A percentile compares a stretch with the other conserved stretches of the same genome.
Conservation (phyloP, 768 basidiomycete species). For the Agaricus blazei region DNA sequence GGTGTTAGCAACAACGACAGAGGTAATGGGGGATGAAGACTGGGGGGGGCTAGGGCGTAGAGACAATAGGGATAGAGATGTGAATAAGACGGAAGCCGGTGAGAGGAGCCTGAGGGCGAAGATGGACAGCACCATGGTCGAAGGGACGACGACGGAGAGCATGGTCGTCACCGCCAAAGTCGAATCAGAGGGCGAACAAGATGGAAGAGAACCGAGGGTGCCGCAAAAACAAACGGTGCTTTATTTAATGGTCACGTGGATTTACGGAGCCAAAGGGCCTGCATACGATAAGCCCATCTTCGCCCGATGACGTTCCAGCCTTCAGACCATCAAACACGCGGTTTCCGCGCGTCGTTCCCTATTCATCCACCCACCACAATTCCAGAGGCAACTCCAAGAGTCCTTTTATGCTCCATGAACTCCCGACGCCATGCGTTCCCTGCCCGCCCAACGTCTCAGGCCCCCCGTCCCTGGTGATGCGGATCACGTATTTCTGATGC, state of each 20-base stretch:
- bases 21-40: constrained; percentile 62
- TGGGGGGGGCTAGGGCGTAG: constrained; percentile 40
- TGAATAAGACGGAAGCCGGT: constrained; percentile 59
- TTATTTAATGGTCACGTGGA: constrained; percentile 10
- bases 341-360: neutral
- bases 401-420: no score
- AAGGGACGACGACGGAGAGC: constrained; percentile 16
- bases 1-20: constrained; percentile 68
- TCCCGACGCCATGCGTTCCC: no score
- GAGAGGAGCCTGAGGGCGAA: constrained; percentile 61
- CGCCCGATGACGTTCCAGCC: constrained; percentile 1
- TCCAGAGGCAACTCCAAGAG: neutral
- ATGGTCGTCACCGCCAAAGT: constrained; percentile 21
- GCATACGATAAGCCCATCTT: neutral
- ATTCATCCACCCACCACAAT: neutral
- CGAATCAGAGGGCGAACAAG: neutral
- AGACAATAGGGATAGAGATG: constrained; percentile 55
- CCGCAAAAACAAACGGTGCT: constrained; percentile 2
- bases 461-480: no score
- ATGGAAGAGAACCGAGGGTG: constrained; percentile 9
- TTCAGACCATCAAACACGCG: constrained; percentile 7
- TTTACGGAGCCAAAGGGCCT: neutral
- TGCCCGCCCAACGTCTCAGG: no score
- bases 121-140: constrained; percentile 27
- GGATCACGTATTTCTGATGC: no score